These are phyloP conservation scores for Tubosaeta sp. DNA, from an alignment of 768 basidiomycete genomes.

Conservation along the genomic window DNA sequence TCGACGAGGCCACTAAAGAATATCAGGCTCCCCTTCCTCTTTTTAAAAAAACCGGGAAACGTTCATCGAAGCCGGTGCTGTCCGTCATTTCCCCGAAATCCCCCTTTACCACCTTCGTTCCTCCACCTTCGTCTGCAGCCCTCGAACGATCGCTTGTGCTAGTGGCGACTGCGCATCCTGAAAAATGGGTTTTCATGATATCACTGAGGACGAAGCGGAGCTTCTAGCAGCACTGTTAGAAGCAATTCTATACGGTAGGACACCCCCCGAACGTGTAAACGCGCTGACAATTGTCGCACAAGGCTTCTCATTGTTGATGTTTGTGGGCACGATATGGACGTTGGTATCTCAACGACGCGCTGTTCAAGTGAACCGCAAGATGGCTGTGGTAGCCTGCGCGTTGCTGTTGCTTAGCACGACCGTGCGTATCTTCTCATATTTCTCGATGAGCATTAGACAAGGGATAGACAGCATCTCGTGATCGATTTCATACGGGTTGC, in stretches of 20 bases:
- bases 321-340: slow-evolving; percentile 19
- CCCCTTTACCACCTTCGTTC: too few relatives aligned
- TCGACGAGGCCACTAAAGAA: not conserved
- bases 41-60: not conserved
- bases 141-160: not conserved
- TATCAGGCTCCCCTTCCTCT: not conserved
- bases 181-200: not conserved
- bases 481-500: slow-evolving; percentile 13
- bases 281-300: not conserved
- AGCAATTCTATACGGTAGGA: slow-evolving; percentile 2
- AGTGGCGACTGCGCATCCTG: not conserved
- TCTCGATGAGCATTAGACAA: not conserved
- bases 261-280: not conserved
- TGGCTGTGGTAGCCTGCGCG: slow-evolving; percentile 16
- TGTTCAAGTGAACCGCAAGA: slow-evolving; percentile 8
- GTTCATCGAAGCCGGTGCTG: not conserved
- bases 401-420: slow-evolving; percentile 23
- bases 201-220: slow-evolving; percentile 1
- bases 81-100: not conserved
- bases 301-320: not conserved
- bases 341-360: slow-evolving; percentile 6
- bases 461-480: slow-evolving; percentile 11
- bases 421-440: slow-evolving; percentile 6
- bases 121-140: not conserved
- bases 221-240: slow-evolving; percentile 2